phyloP scores from a whole-genome alignment of 1,284 basidiomycete species.

The Apiotrichum gamsii region DNA sequence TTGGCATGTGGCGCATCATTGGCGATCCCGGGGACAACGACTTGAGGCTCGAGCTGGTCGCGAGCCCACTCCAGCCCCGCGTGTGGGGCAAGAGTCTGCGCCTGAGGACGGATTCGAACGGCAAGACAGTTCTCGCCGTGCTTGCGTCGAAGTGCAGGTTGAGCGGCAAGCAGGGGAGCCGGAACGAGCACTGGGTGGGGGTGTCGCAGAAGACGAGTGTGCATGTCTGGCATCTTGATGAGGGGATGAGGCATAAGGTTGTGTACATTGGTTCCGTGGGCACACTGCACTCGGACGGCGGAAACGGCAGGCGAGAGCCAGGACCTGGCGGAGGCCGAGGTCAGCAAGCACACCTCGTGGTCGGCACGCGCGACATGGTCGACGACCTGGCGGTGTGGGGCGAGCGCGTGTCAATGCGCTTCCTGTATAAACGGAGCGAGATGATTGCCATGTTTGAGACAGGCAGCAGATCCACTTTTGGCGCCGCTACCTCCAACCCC shows the following conservation, averaged over 20 bases:
- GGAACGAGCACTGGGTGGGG: not conserved
- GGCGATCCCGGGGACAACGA: not conserved
- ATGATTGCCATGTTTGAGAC: too few species aligned
- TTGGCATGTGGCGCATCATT: not conserved
- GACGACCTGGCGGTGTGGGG: too few species aligned
- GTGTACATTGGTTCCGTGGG: too few species aligned
- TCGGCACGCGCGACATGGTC: too few species aligned
- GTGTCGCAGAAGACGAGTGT: not conserved
- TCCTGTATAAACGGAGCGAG: too few species aligned
- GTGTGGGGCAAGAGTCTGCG: slow-evolving; percentile 1
- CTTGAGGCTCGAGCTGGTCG: not conserved
- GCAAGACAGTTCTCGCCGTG: not conserved
- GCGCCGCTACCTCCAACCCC: too few species aligned
- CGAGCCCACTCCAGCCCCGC: not conserved
- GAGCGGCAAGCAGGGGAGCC: not conserved
- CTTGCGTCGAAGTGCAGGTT: not conserved
- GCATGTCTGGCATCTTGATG: slow-evolving; percentile 2
- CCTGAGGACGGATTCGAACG: not conserved
- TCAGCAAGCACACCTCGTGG: too few species aligned
- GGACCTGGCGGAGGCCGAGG: too few species aligned
- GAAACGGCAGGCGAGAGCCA: too few species aligned
- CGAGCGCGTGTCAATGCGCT: too few species aligned
- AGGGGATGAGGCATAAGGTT: not conserved
- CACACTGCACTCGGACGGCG: too few species aligned
- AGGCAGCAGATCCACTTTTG: too few species aligned